A percentile compares a stretch with the other conserved stretches of the same genome.
Evolutionary conservation across 1,139 yeast species (phyloP).

Genomic region (Hyphopichia wangnamkhiaoensis): DNA sequence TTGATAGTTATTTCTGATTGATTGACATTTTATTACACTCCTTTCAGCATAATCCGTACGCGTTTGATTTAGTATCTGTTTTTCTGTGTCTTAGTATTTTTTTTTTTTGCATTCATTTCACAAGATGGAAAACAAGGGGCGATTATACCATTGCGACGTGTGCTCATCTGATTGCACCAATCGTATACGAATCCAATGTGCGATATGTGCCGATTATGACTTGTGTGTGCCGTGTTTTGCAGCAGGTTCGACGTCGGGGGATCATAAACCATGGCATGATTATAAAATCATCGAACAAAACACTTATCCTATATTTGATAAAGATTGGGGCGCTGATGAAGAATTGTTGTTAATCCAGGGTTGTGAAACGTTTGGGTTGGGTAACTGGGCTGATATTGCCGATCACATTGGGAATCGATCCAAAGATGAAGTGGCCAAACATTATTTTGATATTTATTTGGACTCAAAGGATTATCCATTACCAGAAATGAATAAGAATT

Average conservation of each 20-base stretch:
- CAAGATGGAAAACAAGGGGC: constrained; percentile 33
- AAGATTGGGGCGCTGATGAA: constrained; percentile 98
- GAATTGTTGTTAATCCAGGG: constrained; percentile 88
- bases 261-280: constrained; percentile 93
- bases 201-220: constrained; percentile 90
- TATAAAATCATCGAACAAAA: constrained; percentile 91
- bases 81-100: not conserved
- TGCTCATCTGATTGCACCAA: constrained; percentile 95
- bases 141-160: constrained; percentile 87
- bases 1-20: constrained; percentile 8
- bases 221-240: constrained; percentile 96
- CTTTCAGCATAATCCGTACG: too few species aligned
- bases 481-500: constrained; percentile 75
- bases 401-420: constrained; percentile 93
- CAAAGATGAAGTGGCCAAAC: constrained; percentile 87
- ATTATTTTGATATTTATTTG: constrained; percentile 71
- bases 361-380: constrained; percentile 86
- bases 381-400: constrained; percentile 96
- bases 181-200: constrained; percentile 87
- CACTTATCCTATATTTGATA: constrained; percentile 87
- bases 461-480: constrained; percentile 74
- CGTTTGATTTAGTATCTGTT: too few species aligned
- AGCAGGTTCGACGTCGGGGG: constrained; percentile 75
- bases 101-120: not conserved
- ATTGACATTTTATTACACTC: too few species aligned